Evolutionary conservation across 116 monocot species (phyloP).

Genomic region (Dioscorea cayenensis): DNA sequence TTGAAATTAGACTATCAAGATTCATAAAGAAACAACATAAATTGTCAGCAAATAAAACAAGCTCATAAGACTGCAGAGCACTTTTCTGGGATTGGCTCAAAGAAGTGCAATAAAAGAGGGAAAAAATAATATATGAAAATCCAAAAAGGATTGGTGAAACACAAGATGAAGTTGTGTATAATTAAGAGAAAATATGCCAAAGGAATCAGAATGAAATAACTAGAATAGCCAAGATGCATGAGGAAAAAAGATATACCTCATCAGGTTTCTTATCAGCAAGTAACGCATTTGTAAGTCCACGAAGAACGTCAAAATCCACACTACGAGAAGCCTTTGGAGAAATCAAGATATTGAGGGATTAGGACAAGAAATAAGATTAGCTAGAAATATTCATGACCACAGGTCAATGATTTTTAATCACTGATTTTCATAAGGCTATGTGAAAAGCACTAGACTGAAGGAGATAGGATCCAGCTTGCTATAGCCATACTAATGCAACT

Average conservation of each 20-base stretch:
- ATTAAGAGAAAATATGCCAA: neutral
- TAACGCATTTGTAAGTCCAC: slow-evolving; percentile 72
- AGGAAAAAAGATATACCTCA: slow-evolving; percentile 57
- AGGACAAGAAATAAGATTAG: neutral
- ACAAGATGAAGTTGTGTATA: neutral
- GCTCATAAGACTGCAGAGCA: neutral
- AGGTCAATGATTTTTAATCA: neutral
- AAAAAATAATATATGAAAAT: neutral
- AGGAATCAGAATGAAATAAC: neutral
- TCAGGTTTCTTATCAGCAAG: slow-evolving; percentile 76
- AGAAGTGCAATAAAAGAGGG: neutral
- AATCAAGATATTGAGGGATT: neutral
- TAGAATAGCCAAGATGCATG: slow-evolving; percentile 1
- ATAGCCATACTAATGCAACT: neutral
- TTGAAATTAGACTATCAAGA: no score
- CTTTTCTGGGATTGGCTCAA: neutral
- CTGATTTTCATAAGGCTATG: neutral
- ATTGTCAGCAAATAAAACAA: neutral
- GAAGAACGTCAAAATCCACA: slow-evolving; percentile 75
- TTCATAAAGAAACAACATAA: no score
- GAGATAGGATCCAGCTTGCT: neutral
- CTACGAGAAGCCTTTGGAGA: slow-evolving; percentile 41
- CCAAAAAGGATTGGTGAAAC: no score
- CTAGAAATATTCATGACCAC: neutral
- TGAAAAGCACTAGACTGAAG: neutral